Percentiles rank a stretch among this genome's conserved stretches.
Evolutionary conservation across 306 rosid genomes (phyloP).

Genomic region (Vigna reflexopilosa): DNA sequence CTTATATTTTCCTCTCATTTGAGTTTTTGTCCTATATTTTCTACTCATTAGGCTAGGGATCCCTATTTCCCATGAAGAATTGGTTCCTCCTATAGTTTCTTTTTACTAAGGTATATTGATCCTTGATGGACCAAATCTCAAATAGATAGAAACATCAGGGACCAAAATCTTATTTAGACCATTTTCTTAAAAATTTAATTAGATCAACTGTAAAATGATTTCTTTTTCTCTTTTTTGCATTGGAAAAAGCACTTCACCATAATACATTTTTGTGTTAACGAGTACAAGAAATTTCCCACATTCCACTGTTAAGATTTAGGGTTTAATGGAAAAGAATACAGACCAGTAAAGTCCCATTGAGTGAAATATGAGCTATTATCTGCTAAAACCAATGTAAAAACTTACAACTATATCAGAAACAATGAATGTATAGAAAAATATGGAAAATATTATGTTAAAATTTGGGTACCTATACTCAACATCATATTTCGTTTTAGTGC

Average conservation of each 20-base stretch:
- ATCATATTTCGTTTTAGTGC: no score
- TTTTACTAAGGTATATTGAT: neutral
- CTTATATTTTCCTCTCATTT: neutral
- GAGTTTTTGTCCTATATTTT: neutral
- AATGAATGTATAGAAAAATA: neutral
- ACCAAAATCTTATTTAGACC: neutral
- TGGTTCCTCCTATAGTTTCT: neutral
- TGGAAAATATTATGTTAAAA: no score
- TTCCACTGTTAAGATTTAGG: neutral
- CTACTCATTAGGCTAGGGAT: neutral
- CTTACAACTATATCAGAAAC: neutral
- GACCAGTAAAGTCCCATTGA: neutral
- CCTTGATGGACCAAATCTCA: neutral
- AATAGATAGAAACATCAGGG: neutral
- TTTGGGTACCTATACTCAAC: no score
- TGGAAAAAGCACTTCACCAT: neutral
- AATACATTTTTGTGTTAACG: neutral
- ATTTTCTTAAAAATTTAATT: neutral
- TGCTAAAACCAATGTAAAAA: neutral
- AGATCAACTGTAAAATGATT: neutral
- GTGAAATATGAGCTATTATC: neutral
- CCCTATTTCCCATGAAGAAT: neutral
- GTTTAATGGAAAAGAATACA: conserved; percentile 7
- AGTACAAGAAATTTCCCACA: conserved; percentile 9
- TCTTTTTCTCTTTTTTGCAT: neutral